These are phyloP conservation scores for Lantana camara DNA, from an alignment of 257 asterid species.

Conservation along the genomic window DNA sequence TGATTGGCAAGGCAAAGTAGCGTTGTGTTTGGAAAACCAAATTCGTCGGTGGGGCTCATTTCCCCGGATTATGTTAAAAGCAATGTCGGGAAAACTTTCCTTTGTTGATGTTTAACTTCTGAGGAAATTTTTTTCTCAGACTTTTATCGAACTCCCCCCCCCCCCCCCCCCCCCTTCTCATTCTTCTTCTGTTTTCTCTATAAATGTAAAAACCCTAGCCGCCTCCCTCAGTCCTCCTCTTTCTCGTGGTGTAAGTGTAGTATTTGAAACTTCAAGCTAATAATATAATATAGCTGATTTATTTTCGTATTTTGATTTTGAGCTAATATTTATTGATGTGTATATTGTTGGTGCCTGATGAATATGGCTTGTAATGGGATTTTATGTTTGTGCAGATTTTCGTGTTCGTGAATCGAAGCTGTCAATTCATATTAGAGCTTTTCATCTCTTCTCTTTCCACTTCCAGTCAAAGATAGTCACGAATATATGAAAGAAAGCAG, in stretches of 20 bases:
- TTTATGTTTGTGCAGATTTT: conserved; percentile 26
- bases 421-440: conserved; percentile 46
- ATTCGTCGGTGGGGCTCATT: conserved; percentile 46
- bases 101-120: conserved; percentile 39
- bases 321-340: neutral
- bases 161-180: too few relatives aligned
- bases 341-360: conserved; percentile 22
- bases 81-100: conserved; percentile 45
- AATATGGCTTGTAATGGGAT: conserved; percentile 1
- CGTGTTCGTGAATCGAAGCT: conserved; percentile 35
- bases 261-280: neutral
- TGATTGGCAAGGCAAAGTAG: conserved; percentile 32
- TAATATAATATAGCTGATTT: too few relatives aligned
- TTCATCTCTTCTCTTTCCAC: conserved; percentile 22
- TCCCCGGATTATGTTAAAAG: conserved; percentile 42
- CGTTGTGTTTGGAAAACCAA: too few relatives aligned
- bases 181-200: conserved; percentile 19
- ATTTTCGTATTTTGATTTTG: conserved; percentile 10
- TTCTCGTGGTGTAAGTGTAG: conserved; percentile 1
- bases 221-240: neutral
- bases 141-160: conserved; percentile 17
- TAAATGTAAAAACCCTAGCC: conserved; percentile 29
- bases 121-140: conserved; percentile 22
- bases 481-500: conserved; percentile 37
- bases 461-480: conserved; percentile 35